Evolutionary conservation across 495 filamentous ascomycete genomes (phyloP), one percentile per base, ranked within the genome.

Genomic region (Trichoderma erinaceum): DNA sequence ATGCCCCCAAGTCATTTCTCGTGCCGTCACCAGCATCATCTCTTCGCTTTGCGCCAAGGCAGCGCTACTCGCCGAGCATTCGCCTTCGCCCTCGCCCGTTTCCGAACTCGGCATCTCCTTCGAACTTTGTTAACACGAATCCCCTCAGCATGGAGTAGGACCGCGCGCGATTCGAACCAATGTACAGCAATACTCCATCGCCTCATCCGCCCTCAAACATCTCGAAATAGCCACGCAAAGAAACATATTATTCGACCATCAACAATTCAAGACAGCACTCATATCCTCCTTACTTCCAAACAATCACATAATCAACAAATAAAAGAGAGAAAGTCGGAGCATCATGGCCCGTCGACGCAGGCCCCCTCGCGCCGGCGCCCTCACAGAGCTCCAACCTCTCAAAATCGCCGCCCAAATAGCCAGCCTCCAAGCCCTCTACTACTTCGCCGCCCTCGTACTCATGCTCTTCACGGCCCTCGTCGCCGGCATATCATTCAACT

Each of bases 381-480:
- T 92, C 70, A 83, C 87, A 71, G 91, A 94, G 74, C 89, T 93
- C 66, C 88, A 91, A 21, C 93, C 93, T 50, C 83, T 92, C 72
- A 91, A 89, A 74, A 92, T 97, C 80, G 81, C 93, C 67, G 85
- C 85, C 69, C 95, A 97, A 79, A 97, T 99, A 76, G 70, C 90
- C 72, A 76, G 90, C 27, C 85, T 99, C n/a, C 95, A 99, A 75
- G 74, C 81, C 38, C 85, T 89, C 71, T 97, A 92, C 83, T 98
- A 98, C 85, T 79, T 79, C 69, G 82, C 82, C 72, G 90, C 90
- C 4, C 82, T 89, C 23, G 77, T 89, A 8, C 82, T 98, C 67
- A 91, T 97, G 69, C 78, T 96, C 56, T 99, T 99, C 86, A 93
- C 92, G 18, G 87, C 88, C 6, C 82, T 97, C 18, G 91, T 97